Evolutionary conservation across 805 yeast species (phyloP).

Genomic region (Candida nitratophila): DNA sequence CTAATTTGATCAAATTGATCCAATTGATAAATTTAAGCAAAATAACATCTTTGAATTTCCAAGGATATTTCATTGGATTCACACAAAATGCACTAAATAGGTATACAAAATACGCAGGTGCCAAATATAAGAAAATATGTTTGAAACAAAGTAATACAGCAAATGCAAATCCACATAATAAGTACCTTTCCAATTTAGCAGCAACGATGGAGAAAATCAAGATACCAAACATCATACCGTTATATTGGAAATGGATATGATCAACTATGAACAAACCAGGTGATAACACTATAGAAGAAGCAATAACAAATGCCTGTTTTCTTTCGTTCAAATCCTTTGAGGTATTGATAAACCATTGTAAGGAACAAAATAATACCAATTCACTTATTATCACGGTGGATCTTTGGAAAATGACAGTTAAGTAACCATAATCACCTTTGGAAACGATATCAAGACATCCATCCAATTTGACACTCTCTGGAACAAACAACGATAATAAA

Average conservation of each 20-base stretch:
- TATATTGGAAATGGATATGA: slow-evolving; percentile 95
- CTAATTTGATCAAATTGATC: slow-evolving; percentile 55
- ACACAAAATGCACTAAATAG: slow-evolving; percentile 70
- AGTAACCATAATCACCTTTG: slow-evolving; percentile 62
- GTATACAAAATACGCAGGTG: slow-evolving; percentile 87
- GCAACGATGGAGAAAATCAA: slow-evolving; percentile 66
- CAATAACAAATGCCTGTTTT: slow-evolving; percentile 61
- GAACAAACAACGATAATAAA: slow-evolving; percentile 65
- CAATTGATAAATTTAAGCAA: slow-evolving; percentile 33
- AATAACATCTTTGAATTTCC: background rate
- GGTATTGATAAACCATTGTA: slow-evolving; percentile 63
- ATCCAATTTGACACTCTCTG: slow-evolving; percentile 52
- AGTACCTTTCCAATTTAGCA: slow-evolving; percentile 51
- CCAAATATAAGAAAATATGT: slow-evolving; percentile 86
- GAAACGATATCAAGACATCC: slow-evolving; percentile 70
- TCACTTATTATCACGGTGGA: slow-evolving; percentile 76
- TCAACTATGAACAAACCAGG: slow-evolving; percentile 91
- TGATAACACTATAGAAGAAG: slow-evolving; percentile 73
- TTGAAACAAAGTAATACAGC: slow-evolving; percentile 81
- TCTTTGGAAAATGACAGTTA: slow-evolving; percentile 81
- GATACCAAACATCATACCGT: slow-evolving; percentile 87
- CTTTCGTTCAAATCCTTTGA: slow-evolving; percentile 24
- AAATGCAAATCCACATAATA: slow-evolving; percentile 63
- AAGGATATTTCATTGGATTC: too few relatives aligned
- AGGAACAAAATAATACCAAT: slow-evolving; percentile 54